Base-by-base conservation (phyloP, 1,284 basidiomycete genomes). In the Moniliella sp. region DNA sequence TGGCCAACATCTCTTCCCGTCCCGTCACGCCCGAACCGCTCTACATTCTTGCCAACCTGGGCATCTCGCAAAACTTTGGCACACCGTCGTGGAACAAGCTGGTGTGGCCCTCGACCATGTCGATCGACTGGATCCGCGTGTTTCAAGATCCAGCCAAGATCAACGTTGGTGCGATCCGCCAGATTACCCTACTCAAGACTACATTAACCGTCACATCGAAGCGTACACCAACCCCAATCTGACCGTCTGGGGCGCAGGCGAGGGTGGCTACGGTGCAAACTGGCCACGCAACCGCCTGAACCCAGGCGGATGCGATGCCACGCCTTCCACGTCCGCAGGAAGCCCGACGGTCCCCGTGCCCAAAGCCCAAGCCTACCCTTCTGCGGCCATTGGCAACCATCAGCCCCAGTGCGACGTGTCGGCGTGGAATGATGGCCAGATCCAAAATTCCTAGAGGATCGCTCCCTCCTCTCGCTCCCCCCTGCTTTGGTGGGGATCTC, bases 151-250 rank as follows among this genome's bases (percentile, higher is more conserved):
- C n/a, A n/a, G n/a, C n/a, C n/a, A n/a, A n/a, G n/a, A n/a, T n/a
- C n/a, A 31, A 51, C 2, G n/a, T n/a, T 48, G 64, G 1, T 67
- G 66, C 46, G 60, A 63, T 38, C 65, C 65, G 1, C 31, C 42
- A n/a, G 62, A 37, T 19, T 40, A 28, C 12, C 57, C 53, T 1
- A 58, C 55, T 1, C 35, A 35, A 5, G 49, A 45, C 7, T 61
- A 61, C 31, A 61, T 61, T 28, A 35, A 55, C 17, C 38, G 42
- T 16, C 48, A 61, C 34, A 21, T 33, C 5, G 47, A 48, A 9
- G 54, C 47, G 10, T 61, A 61, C 33, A 44, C 28, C 10, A 56
- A 61, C 35, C 29, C 44, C 3, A 48, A 57, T 28, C 30, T 50
- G 14, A 58, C 55, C 3, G 46, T 43, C 2, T 60, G 56, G 55